These are phyloP conservation scores for Avena atlantica DNA, from an alignment of 176 grass and related monocot species.

Conservation along the genomic window DNA sequence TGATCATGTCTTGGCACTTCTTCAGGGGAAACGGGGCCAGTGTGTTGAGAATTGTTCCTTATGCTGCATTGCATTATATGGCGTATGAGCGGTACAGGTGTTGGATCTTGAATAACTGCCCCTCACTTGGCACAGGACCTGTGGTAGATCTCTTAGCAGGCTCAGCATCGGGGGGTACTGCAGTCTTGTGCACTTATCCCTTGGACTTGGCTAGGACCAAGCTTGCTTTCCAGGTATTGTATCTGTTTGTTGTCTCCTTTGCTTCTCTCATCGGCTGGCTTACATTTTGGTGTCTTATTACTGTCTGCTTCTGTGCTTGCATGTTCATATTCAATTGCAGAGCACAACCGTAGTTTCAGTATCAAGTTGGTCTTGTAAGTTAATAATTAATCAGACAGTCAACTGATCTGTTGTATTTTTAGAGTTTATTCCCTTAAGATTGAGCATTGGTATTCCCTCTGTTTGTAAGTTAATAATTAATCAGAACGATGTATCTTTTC, in stretches of 20 bases:
- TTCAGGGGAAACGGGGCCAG: conserved; percentile 96
- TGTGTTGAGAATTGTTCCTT: conserved; percentile 90
- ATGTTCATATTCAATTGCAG: conserved; percentile 15
- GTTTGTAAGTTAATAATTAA: not conserved
- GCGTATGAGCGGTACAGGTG: conserved; percentile 90
- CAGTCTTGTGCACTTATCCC: conserved; percentile 94
- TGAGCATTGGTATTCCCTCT: not conserved
- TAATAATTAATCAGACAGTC: conserved; percentile 11
- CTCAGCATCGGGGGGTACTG: conserved; percentile 88
- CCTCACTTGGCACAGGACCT: conserved; percentile 75
- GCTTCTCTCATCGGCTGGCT: not conserved
- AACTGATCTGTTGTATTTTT: not conserved
- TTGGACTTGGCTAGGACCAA: conserved; percentile 94
- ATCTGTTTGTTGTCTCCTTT: not conserved
- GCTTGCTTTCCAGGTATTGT: conserved; percentile 88
- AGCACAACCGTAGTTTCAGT: not conserved
- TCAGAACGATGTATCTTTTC: not conserved
- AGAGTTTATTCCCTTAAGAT: not conserved
- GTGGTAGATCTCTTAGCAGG: conserved; percentile 91
- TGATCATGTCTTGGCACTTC: conserved; percentile 38
- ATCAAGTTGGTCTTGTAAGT: not conserved
- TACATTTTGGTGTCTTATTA: conserved; percentile 13
- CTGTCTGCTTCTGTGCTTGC: not conserved
- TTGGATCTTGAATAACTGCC: conserved; percentile 89
- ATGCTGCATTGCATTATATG: conserved; percentile 97